phyloP scores from a whole-genome alignment of 2,329 filamentous ascomycete species.

The Cladophialophora yegresii region DNA sequence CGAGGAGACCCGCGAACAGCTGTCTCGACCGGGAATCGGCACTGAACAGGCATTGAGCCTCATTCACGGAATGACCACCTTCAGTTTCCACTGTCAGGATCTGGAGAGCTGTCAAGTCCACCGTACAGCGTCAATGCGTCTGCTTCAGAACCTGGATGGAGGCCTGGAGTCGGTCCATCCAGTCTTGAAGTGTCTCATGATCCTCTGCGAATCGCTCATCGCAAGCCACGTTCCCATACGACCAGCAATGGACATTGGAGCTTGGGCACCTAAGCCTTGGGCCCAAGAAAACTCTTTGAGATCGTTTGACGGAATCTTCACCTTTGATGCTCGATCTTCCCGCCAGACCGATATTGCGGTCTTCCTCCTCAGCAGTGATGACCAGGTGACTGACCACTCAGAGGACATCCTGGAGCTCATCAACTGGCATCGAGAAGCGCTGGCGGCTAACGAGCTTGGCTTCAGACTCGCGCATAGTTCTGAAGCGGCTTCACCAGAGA shows the following conservation, averaged over 20 bases:
- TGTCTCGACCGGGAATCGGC: slow-evolving; percentile 13
- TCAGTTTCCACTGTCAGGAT: slow-evolving; percentile 26
- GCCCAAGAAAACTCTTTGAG: slow-evolving; percentile 13
- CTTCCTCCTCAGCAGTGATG: not conserved
- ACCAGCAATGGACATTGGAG: slow-evolving; percentile 13
- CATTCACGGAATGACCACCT: slow-evolving; percentile 18
- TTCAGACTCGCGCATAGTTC: slow-evolving; percentile 2
- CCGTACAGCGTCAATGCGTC: slow-evolving; percentile 6
- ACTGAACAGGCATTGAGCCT: slow-evolving; percentile 18
- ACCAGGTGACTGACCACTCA: not conserved
- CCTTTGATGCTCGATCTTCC: slow-evolving; percentile 12
- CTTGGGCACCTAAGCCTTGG: slow-evolving; percentile 22
- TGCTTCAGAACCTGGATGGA: slow-evolving; percentile 16
- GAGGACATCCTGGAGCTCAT: slow-evolving; percentile 8
- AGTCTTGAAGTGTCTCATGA: slow-evolving; percentile 19
- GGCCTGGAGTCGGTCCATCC: slow-evolving; percentile 18
- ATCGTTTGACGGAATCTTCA: slow-evolving; percentile 12
- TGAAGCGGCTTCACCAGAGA: not conserved
- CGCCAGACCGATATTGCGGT: slow-evolving; percentile 6
- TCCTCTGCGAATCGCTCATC: slow-evolving; percentile 18
- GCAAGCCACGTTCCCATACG: slow-evolving; percentile 20
- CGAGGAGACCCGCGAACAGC: slow-evolving; percentile 14
- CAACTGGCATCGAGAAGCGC: slow-evolving; percentile 18
- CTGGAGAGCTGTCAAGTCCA: slow-evolving; percentile 24
- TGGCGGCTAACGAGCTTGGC: slow-evolving; percentile 11